Conservation (phyloP, 2,329 filamentous ascomycete species). For the Talaromyces sp. region DNA sequence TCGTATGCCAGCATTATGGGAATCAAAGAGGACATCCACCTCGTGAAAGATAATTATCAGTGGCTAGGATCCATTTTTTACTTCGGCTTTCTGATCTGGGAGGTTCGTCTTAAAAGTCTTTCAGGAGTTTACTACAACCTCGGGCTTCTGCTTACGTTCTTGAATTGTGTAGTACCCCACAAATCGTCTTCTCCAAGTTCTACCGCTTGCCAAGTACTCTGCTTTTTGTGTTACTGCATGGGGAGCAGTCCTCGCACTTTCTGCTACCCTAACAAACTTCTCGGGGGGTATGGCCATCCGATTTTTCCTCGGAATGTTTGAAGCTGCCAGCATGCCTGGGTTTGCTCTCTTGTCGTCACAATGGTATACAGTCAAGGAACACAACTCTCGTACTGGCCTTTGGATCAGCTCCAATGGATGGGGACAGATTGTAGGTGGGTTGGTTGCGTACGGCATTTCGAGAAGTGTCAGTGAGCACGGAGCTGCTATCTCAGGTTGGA, state of each 20-base stretch:
- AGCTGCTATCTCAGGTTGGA: conserved; percentile 40
- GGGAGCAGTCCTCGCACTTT: neutral
- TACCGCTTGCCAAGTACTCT: neutral
- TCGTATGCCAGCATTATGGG: conserved; percentile 1
- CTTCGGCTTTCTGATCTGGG: neutral
- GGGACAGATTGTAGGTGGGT: neutral
- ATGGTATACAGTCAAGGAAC: neutral
- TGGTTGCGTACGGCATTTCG: neutral
- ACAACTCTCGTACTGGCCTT: neutral
- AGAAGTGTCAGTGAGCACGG: neutral
- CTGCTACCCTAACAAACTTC: conserved; percentile 2
- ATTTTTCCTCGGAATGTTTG: conserved; percentile 6
- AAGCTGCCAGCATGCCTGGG: conserved; percentile 1
- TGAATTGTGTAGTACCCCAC: neutral
- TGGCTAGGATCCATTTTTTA: neutral
- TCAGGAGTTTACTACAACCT: neutral
- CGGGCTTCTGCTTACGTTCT: neutral
- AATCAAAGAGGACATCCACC: neutral
- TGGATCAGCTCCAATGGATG: conserved; percentile 3
- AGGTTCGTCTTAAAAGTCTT: neutral
- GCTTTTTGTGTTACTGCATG: neutral
- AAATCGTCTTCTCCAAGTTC: neutral
- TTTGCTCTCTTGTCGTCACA: neutral
- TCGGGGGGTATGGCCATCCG: neutral
- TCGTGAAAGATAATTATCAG: neutral